A percentile compares a stretch with the other conserved stretches of the same genome.
These are phyloP conservation scores for Malassezia sp. DNA, from an alignment of 1,284 basidiomycete species.

Conservation along the genomic window DNA sequence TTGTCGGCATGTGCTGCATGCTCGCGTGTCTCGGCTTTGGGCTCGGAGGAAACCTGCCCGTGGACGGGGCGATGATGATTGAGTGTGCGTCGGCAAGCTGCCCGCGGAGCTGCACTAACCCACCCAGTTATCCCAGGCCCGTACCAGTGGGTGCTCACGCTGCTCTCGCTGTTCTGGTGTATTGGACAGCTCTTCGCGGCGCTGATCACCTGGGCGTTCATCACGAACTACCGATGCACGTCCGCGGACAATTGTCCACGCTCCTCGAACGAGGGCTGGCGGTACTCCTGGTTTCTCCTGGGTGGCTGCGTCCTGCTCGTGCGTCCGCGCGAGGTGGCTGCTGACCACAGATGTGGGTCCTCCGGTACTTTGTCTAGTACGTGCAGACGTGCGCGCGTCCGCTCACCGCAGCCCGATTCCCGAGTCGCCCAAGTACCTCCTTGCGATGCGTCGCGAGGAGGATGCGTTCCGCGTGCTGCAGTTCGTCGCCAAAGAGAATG, in stretches of 20 bases:
- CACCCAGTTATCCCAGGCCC: constrained; percentile 25
- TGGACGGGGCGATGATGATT: constrained; percentile 40
- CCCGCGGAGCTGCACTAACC: no score
- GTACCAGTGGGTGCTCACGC: constrained; percentile 55
- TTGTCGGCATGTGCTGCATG: constrained; percentile 52
- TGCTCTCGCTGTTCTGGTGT: constrained; percentile 60
- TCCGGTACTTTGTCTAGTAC: constrained; percentile 46
- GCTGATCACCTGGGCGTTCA: constrained; percentile 48
- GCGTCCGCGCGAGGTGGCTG: no score
- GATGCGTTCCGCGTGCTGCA: constrained; percentile 62
- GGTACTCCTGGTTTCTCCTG: constrained; percentile 53
- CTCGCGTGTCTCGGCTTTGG: constrained; percentile 55
- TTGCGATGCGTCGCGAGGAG: constrained; percentile 60
- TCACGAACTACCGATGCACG: constrained; percentile 49
- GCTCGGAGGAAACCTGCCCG: constrained; percentile 51
- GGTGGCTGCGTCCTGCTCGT: constrained; percentile 29
- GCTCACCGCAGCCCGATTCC: no score
- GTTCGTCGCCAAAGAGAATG: constrained; percentile 61
- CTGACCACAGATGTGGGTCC: constrained; percentile 43
- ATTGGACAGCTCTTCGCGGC: constrained; percentile 52
- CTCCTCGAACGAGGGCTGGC: constrained; percentile 55
- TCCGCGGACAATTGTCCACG: constrained; percentile 48
- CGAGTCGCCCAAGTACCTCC: constrained; percentile 59
- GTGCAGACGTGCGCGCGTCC: no score
- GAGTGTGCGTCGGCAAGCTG: constrained; percentile 21